Evolutionary conservation across 2,329 filamentous ascomycete genomes (phyloP).

Genomic region (Hymenotorrendiella dingleyae): DNA sequence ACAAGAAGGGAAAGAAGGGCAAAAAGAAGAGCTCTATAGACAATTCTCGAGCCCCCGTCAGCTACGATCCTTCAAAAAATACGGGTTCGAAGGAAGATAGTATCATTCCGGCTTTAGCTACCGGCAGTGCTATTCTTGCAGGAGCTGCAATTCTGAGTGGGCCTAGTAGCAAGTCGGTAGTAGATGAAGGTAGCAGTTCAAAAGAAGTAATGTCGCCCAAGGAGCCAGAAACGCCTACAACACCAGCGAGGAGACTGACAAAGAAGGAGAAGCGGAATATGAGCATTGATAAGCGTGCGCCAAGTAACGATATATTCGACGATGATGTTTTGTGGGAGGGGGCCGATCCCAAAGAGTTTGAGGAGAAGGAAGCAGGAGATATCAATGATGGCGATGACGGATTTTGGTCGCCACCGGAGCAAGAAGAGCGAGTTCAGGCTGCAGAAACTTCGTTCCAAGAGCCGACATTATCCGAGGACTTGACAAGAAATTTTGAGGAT

Average conservation of each 20-base stretch:
- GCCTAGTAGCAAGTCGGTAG: neutral
- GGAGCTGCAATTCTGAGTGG: conserved; percentile 13
- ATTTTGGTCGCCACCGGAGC: conserved; percentile 32
- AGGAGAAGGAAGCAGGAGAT: conserved; percentile 19
- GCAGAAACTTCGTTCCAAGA: conserved; percentile 8
- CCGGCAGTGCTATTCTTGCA: conserved; percentile 9
- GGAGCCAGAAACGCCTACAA: conserved; percentile 20
- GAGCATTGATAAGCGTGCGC: conserved; percentile 35
- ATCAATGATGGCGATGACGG: conserved; percentile 24
- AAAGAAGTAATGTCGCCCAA: conserved; percentile 19
- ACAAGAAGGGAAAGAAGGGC: conserved; percentile 36
- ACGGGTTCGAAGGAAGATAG: conserved; percentile 22
- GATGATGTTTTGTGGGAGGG: conserved; percentile 41
- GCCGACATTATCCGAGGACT: conserved; percentile 4
- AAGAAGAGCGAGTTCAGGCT: conserved; percentile 7
- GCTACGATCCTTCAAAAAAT: conserved; percentile 6
- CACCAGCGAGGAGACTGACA: conserved; percentile 29
- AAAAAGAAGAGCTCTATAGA: conserved; percentile 28
- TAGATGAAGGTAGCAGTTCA: conserved; percentile 33
- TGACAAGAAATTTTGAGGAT: neutral
- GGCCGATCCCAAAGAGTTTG: conserved; percentile 31
- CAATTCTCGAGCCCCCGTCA: conserved; percentile 7
- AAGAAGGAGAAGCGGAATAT: conserved; percentile 36
- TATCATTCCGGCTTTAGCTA: conserved; percentile 11
- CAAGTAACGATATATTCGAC: conserved; percentile 40